Conservation (phyloP, 768 basidiomycete species). For the Panellus pusillus region DNA sequence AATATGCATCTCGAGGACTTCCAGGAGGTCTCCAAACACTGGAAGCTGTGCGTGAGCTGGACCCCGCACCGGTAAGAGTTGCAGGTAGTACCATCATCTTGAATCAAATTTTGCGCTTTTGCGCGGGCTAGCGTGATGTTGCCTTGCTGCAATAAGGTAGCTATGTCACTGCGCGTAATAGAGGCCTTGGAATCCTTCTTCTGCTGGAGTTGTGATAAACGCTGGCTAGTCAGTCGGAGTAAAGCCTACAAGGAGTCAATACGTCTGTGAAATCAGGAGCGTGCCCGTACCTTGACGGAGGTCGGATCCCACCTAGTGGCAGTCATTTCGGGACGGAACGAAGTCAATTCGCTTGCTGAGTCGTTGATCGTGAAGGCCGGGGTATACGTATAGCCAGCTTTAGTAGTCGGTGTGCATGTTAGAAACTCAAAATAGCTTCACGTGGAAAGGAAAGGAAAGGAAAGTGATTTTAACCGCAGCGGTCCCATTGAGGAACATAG, state of each 20-base stretch:
- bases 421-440: too few relatives aligned
- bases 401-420: too few relatives aligned
- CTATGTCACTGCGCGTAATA: constrained; percentile 67
- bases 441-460: too few relatives aligned
- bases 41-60: background rate
- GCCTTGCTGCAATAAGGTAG: constrained; percentile 60
- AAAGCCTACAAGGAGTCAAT: constrained; percentile 45
- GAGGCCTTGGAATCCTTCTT: constrained; percentile 64
- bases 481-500: too few relatives aligned
- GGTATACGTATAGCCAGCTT: constrained; percentile 4
- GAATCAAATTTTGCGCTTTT: constrained; percentile 68
- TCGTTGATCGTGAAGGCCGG: constrained; percentile 13
- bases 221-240: constrained; percentile 61
- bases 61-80: background rate
- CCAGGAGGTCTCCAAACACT: constrained; percentile 57
- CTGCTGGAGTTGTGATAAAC: constrained; percentile 68
- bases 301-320: constrained; percentile 33
- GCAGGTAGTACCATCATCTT: constrained; percentile 47
- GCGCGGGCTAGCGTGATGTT: constrained; percentile 64
- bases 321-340: constrained; percentile 3
- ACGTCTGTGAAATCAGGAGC: background rate
- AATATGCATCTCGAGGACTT: constrained; percentile 64
- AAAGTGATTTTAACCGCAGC: too few relatives aligned
- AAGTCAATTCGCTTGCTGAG: background rate
- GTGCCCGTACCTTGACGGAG: constrained; percentile 35